Evolutionary conservation across 1,284 basidiomycete species (phyloP).

Genomic region (Vanrija humicola): DNA sequence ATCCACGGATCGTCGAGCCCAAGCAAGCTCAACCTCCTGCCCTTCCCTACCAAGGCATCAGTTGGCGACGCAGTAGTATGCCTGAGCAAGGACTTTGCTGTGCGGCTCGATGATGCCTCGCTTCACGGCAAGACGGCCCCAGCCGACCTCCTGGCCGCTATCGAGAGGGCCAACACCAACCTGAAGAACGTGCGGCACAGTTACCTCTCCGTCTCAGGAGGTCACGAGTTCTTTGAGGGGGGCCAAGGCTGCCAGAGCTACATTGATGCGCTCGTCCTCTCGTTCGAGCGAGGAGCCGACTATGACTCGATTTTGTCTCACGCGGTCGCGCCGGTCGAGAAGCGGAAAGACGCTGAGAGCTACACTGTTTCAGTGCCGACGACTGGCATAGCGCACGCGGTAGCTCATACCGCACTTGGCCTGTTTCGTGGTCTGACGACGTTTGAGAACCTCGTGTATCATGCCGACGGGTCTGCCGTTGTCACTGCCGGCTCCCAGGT

Average conservation of each 20-base stretch:
- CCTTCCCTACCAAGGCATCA: constrained; percentile 53
- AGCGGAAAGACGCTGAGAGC: neutral
- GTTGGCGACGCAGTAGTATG: constrained; percentile 56
- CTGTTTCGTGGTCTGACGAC: constrained; percentile 75
- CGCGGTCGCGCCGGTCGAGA: neutral
- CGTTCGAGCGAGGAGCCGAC: constrained; percentile 61
- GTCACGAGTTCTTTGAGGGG: constrained; percentile 20
- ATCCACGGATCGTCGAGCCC: too few species aligned
- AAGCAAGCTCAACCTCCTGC: constrained; percentile 5
- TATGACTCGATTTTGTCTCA: neutral
- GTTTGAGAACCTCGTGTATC: constrained; percentile 64
- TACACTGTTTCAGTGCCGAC: neutral
- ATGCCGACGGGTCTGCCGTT: neutral
- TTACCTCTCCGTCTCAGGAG: constrained; percentile 21
- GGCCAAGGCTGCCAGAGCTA: neutral
- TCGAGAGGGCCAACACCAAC: constrained; percentile 45
- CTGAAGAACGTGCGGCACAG: neutral
- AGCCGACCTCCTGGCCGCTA: constrained; percentile 53
- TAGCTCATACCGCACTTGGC: constrained; percentile 55
- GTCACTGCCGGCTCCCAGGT: too few species aligned
- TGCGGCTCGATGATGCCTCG: constrained; percentile 41
- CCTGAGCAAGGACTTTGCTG: constrained; percentile 53
- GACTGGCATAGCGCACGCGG: neutral
- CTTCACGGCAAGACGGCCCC: constrained; percentile 42
- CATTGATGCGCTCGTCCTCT: constrained; percentile 1